Base-by-base conservation (phyloP, 2,329 filamentous ascomycete genomes). In the Penicillium polonicum region DNA sequence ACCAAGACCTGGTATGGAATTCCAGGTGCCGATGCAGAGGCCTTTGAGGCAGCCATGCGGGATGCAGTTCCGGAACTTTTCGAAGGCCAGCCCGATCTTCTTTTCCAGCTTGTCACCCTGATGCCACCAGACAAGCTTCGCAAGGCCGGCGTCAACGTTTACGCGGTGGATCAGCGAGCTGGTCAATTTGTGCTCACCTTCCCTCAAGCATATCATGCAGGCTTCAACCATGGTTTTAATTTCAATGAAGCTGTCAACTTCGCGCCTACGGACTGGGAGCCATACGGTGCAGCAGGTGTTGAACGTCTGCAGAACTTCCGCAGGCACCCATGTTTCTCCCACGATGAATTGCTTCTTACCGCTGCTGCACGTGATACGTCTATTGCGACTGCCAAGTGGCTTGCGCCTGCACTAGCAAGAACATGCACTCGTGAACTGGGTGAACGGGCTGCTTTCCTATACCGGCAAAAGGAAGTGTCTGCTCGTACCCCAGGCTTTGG, bases 1-100 rank as follows among this genome's bases (percentile, higher is more conserved):
- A 99, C 94, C 2, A 99, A 99, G 78, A 99, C 94, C 0, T 99
- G 94, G 94, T 99, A 99, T 68, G 94, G 94, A 4, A 97, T 99
- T 64, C 94, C 94, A 0, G 93, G 90, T 15, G 90, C 91, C 43
- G 94, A 97, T 72, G 91, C 92, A 0, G 89, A 94, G 68, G 96
- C 94, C 65, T 99, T 99, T 58, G 94, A 99, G 76, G 84, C 88
- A 55, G 94, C 94, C 0, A 97, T 99, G 93, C 87, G 87, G 45
- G 90, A 96, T 69, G 92, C 94, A 2, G 92, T 99, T 0, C 94
- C 94, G 0, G 94, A 99, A 70, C 80, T 99, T 0, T 99, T 99
- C 67, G 94, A 97, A 76, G 95, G 92, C 0, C 94, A 99, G 67
- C 94, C 94, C 0, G 94, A 99, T 76, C 83, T 99, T 8, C 81